Evolutionary conservation across 768 basidiomycete species (phyloP).

Genomic region (Suillus fuscotomentosus): DNA sequence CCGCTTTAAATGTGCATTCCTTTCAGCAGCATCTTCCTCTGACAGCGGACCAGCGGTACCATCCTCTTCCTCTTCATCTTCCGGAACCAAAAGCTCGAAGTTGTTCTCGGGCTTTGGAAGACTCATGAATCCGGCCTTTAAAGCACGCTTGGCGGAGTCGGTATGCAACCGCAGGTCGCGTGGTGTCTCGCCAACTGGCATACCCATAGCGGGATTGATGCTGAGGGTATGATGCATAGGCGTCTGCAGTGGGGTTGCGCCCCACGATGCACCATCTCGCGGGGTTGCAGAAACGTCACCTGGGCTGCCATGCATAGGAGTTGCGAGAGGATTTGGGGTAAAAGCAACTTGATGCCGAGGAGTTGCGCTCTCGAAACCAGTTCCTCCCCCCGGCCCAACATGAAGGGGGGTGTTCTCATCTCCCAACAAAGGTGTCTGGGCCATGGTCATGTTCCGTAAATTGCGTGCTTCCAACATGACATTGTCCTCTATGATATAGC

Average conservation of each 20-base stretch:
- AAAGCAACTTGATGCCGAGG: slow-evolving; percentile 89
- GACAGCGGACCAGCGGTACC: slow-evolving; percentile 21
- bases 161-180: slow-evolving; percentile 66
- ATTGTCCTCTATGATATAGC: slow-evolving; percentile 72
- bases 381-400: slow-evolving; percentile 65
- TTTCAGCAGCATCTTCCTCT: slow-evolving; percentile 91
- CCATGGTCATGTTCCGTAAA: slow-evolving; percentile 87
- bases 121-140: slow-evolving; percentile 77
- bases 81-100: slow-evolving; percentile 91
- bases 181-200: slow-evolving; percentile 65
- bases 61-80: slow-evolving; percentile 66
- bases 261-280: slow-evolving; percentile 36
- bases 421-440: slow-evolving; percentile 93
- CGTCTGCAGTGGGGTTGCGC: slow-evolving; percentile 87
- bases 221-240: slow-evolving; percentile 89
- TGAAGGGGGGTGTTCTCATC: slow-evolving; percentile 98
- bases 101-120: slow-evolving; percentile 96
- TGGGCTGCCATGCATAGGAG: slow-evolving; percentile 59
- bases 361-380: slow-evolving; percentile 94
- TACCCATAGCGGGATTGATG: slow-evolving; percentile 75
- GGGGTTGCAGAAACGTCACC: slow-evolving; percentile 54
- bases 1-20: slow-evolving; percentile 72
- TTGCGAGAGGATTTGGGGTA: slow-evolving; percentile 95
- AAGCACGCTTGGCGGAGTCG: slow-evolving; percentile 67
- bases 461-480: slow-evolving; percentile 95